phyloP scores from a whole-genome alignment of 306 rosid species.

The Ziziphus jujuba region DNA sequence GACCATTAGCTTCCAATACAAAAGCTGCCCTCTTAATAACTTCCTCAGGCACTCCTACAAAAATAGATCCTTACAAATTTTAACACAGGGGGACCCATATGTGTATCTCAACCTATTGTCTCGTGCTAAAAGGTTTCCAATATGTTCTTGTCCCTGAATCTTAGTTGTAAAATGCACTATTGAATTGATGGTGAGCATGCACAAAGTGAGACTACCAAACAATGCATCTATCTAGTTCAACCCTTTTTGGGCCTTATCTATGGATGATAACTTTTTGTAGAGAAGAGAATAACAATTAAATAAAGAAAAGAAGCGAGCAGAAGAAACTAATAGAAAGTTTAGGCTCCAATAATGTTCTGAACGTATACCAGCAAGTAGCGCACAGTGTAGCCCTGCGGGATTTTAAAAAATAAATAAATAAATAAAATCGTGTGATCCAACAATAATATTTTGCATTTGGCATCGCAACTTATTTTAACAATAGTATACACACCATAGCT shows the following conservation, averaged over 20 bases:
- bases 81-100: neutral
- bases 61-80: constrained; percentile 3
- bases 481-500: constrained; percentile 63
- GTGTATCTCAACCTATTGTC: neutral
- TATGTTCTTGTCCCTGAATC: neutral
- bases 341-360: constrained; percentile 38
- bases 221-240: constrained; percentile 6
- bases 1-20: constrained; percentile 64
- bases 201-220: neutral
- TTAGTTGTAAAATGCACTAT: neutral
- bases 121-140: neutral
- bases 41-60: constrained; percentile 72
- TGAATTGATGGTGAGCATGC: neutral
- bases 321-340: constrained; percentile 1
- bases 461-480: constrained; percentile 24
- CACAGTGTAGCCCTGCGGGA: constrained; percentile 90
- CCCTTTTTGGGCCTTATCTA: neutral
- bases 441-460: constrained; percentile 22
- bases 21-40: constrained; percentile 74
- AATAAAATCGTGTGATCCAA: too few species aligned
- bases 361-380: constrained; percentile 82
- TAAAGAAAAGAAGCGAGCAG: neutral
- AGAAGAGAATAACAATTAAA: neutral
- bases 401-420: constrained; percentile 19
- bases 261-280: neutral